Percentiles rank a stretch among this genome's conserved stretches.
Conservation (phyloP, 352 stramenopile species). For the Peronospora belbahrii region DNA sequence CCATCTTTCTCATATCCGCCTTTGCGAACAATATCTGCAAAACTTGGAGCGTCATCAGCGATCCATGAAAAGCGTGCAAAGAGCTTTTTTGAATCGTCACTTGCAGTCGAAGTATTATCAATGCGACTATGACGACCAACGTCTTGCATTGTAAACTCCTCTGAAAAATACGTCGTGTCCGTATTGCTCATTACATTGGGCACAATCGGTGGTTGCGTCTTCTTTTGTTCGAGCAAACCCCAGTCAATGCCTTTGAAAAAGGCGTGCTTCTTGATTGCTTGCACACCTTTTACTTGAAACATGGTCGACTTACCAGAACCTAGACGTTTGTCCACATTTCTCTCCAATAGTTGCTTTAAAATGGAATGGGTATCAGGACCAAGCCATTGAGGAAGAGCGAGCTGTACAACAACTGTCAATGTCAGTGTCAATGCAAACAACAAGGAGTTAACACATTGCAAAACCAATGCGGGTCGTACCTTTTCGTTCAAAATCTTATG, state of each 20-base stretch:
- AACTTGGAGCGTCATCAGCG: conserved; percentile 47
- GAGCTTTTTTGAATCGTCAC: conserved; percentile 38
- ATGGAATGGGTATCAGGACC: conserved; percentile 88
- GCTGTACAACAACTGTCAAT: conserved; percentile 15
- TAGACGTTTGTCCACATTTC: conserved; percentile 92
- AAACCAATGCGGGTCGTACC: conserved; percentile 17
- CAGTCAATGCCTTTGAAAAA: conserved; percentile 94
- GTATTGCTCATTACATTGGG: conserved; percentile 82
- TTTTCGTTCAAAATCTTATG: conserved; percentile 86
- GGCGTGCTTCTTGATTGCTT: conserved; percentile 92
- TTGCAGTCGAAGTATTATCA: conserved; percentile 19
- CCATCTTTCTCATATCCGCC: conserved; percentile 6
- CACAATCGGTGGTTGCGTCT: conserved; percentile 85
- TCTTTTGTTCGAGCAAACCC: conserved; percentile 87
- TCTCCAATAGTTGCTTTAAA: conserved; percentile 94
- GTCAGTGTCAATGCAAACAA: conserved; percentile 3
- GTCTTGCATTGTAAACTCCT: conserved; percentile 81
- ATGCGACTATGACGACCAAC: conserved; percentile 50
- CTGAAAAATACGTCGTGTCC: conserved; percentile 91
- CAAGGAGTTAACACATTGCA: background rate
- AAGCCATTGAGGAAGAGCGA: conserved; percentile 75
- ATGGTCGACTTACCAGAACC: conserved; percentile 93
- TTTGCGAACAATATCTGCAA: conserved; percentile 41
- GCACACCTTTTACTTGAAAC: conserved; percentile 96
- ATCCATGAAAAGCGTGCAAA: conserved; percentile 75